Percentiles rank a stretch among this genome's conserved stretches.
phyloP scores from a whole-genome alignment of 257 asterid genomes.

The Craterostigma plantagineum region DNA sequence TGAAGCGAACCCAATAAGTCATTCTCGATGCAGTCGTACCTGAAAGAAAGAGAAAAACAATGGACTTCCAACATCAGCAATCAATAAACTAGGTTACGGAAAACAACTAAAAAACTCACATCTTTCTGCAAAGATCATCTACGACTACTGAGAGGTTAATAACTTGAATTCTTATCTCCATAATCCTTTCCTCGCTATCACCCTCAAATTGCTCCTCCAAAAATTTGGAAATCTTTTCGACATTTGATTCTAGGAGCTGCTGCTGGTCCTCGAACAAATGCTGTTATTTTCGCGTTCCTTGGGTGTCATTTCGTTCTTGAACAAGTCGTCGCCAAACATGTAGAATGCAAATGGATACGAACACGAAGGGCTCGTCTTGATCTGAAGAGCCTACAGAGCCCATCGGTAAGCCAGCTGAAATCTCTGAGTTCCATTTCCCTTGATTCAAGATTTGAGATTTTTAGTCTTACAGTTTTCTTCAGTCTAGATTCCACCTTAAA shows the following conservation, averaged over 20 bases:
- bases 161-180: conserved; percentile 59
- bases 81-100: background rate
- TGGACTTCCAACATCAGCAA: conserved; percentile 5
- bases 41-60: conserved; percentile 22
- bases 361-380: conserved; percentile 81
- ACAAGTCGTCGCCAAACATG: conserved; percentile 83
- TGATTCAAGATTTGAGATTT: conserved; percentile 44
- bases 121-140: conserved; percentile 73
- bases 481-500: conserved; percentile 56
- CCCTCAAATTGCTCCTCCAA: conserved; percentile 74
- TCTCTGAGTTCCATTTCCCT: conserved; percentile 47
- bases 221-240: conserved; percentile 71
- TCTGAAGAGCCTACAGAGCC: conserved; percentile 71
- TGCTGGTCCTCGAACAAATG: conserved; percentile 94
- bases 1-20: conserved; percentile 78
- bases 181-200: conserved; percentile 28
- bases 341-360: conserved; percentile 92
- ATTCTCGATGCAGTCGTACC: conserved; percentile 90
- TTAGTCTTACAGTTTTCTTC: conserved; percentile 45
- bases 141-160: conserved; percentile 52
- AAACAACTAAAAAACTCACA: conserved; percentile 28
- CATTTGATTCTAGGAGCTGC: conserved; percentile 88
- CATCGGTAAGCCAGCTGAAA: conserved; percentile 76
- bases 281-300: conserved; percentile 48
- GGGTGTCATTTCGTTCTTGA: conserved; percentile 63